Conservation (phyloP, 2,329 filamentous ascomycete species). For the Pseudogymnoascus sp. region DNA sequence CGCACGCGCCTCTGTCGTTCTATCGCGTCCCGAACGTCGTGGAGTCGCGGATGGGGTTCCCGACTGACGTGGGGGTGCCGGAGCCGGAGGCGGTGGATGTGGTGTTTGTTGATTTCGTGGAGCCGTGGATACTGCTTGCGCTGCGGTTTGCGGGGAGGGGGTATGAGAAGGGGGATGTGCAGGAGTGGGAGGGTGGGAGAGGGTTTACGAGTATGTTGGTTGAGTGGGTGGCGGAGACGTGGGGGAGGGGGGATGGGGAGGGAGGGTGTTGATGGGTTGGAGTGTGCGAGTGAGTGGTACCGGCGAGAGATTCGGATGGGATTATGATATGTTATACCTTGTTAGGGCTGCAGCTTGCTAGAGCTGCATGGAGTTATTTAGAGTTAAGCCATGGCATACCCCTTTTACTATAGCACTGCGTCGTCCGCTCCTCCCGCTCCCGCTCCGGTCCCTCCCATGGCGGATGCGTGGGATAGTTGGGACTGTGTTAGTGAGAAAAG, state of each 20-base stretch:
- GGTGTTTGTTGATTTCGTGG: conserved; percentile 86
- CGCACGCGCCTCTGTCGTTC: conserved; percentile 69
- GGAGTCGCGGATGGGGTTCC: conserved; percentile 60
- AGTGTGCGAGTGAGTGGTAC: not conserved
- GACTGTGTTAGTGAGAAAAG: too few relatives aligned
- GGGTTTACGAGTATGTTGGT: conserved; percentile 51
- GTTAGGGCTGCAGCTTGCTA: too few relatives aligned
- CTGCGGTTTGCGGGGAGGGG: conserved; percentile 55
- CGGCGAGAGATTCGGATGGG: not conserved
- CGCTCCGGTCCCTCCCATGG: too few relatives aligned
- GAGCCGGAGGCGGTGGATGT: conserved; percentile 75
- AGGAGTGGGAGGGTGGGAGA: conserved; percentile 44
- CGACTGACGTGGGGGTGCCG: conserved; percentile 31
- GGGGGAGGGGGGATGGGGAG: conserved; percentile 31
- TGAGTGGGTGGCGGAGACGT: conserved; percentile 54
- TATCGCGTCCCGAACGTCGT: conserved; percentile 80
- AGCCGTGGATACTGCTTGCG: conserved; percentile 72
- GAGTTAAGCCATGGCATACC: too few relatives aligned
- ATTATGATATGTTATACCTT: too few relatives aligned
- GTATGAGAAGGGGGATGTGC: conserved; percentile 43
- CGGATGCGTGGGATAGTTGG: too few relatives aligned
- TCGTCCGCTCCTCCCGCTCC: too few relatives aligned
- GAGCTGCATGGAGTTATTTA: too few relatives aligned
- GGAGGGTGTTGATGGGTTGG: not conserved
- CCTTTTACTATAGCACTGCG: too few relatives aligned